phyloP scores from a whole-genome alignment of 164 flowering plant species.

The Magnolia officinalis region DNA sequence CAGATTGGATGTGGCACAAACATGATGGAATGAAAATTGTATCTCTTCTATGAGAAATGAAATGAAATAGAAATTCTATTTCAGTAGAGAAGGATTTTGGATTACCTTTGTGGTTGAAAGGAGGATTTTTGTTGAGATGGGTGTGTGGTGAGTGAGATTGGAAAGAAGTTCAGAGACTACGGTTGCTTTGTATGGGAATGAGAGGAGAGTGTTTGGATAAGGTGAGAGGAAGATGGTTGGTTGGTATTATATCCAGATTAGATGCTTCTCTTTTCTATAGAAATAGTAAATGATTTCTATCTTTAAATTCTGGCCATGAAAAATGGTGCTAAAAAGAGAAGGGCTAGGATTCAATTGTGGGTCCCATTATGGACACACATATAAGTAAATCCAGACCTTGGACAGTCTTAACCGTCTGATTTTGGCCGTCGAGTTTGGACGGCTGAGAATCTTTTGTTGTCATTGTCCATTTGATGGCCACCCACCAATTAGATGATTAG shows the following conservation, averaged over 20 bases:
- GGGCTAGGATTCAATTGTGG: neutral
- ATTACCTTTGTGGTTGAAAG: too few species aligned
- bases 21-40: too few species aligned
- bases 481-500: neutral
- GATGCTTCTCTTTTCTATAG: slow-evolving; percentile 7
- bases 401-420: neutral
- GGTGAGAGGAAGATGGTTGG: slow-evolving; percentile 35
- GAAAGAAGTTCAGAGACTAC: slow-evolving; percentile 11
- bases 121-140: neutral
- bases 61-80: too few species aligned
- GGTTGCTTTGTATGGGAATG: slow-evolving; percentile 16
- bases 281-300: neutral
- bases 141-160: slow-evolving; percentile 1
- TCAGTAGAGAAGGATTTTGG: too few species aligned
- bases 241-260: slow-evolving; percentile 10
- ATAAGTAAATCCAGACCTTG: neutral
- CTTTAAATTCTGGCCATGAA: neutral
- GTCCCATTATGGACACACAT: neutral
- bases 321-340: neutral
- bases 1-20: too few species aligned
- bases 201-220: slow-evolving; percentile 29
- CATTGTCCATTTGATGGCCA: neutral
- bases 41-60: too few species aligned
- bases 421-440: neutral
- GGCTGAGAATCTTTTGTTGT: neutral